Percentiles rank a stretch among this genome's conserved stretches.
phyloP scores from a whole-genome alignment of 73 alveolate species.

The Paramecium primaurelia region DNA sequence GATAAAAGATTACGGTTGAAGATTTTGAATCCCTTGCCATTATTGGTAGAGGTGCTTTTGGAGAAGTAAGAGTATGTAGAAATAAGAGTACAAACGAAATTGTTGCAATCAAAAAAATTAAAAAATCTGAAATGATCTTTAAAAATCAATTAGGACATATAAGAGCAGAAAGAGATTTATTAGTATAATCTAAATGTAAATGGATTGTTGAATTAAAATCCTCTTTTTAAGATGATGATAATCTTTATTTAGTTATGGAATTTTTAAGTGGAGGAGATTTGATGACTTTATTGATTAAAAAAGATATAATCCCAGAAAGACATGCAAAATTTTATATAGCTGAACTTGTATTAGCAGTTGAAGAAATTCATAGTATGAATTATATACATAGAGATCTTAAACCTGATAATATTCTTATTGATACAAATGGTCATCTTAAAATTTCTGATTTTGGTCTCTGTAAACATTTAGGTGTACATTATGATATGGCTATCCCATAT shows the following conservation, averaged over 20 bases:
- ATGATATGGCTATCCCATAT: not conserved
- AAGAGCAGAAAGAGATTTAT: conserved; percentile 77
- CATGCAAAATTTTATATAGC: conserved; percentile 55
- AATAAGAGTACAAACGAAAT: conserved; percentile 62
- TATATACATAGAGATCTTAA: conserved; percentile 57
- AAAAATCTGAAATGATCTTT: conserved; percentile 69
- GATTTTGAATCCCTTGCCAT: conserved; percentile 71
- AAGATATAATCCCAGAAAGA: conserved; percentile 47
- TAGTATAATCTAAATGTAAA: conserved; percentile 62
- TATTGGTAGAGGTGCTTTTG: conserved; percentile 79
- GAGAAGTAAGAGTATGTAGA: conserved; percentile 77
- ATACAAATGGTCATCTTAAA: conserved; percentile 35
- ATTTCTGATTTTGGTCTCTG: conserved; percentile 45
- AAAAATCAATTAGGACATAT: conserved; percentile 76
- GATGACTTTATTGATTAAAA: conserved; percentile 69
- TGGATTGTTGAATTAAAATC: conserved; percentile 60
- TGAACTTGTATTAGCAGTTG: conserved; percentile 52
- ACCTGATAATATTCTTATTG: conserved; percentile 47
- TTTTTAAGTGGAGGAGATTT: conserved; percentile 82
- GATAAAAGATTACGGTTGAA: conserved; percentile 59
- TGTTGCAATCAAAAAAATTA: conserved; percentile 77
- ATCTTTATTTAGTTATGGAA: conserved; percentile 79
- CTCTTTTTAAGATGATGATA: conserved; percentile 72
- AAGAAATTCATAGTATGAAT: conserved; percentile 30
- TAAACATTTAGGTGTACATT: conserved; percentile 42